phyloP scores from a whole-genome alignment of 257 asterid genomes.

The Sherardia arvensis region DNA sequence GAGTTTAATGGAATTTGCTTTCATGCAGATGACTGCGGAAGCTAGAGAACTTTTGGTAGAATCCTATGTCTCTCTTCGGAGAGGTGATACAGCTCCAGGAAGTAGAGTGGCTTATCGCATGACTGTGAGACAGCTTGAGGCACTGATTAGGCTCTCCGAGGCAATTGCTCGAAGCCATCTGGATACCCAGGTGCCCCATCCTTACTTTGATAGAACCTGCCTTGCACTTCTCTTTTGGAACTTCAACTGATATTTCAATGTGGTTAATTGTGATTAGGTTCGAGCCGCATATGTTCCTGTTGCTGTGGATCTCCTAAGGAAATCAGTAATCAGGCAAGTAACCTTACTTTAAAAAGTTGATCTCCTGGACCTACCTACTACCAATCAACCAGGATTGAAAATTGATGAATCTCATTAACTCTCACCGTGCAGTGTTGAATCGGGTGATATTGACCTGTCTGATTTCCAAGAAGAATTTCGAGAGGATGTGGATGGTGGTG shows the following conservation, averaged over 20 bases:
- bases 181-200: conserved; percentile 52
- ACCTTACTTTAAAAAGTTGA: not conserved
- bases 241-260: conserved; percentile 10
- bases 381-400: not conserved
- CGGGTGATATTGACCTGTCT: conserved; percentile 85
- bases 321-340: conserved; percentile 79
- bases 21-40: conserved; percentile 62
- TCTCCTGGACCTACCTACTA: not conserved
- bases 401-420: not conserved
- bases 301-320: conserved; percentile 74
- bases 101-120: conserved; percentile 97
- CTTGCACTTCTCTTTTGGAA: not conserved
- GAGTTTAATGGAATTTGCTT: conserved; percentile 14
- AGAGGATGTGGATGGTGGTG: conserved; percentile 28
- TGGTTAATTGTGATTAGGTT: conserved; percentile 37
- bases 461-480: conserved; percentile 76
- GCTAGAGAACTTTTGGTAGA: conserved; percentile 77
- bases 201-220: not conserved
- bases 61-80: conserved; percentile 79
- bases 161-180: conserved; percentile 89
- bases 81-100: conserved; percentile 92
- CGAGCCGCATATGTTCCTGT: conserved; percentile 59
- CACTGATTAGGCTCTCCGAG: conserved; percentile 88
- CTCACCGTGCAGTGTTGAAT: conserved; percentile 71
- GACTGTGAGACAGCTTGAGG: conserved; percentile 98